Percentiles rank a stretch among this genome's conserved stretches.
phyloP scores from a whole-genome alignment of 192 early-diverging fungal genomes.

The Endogone sp. region DNA sequence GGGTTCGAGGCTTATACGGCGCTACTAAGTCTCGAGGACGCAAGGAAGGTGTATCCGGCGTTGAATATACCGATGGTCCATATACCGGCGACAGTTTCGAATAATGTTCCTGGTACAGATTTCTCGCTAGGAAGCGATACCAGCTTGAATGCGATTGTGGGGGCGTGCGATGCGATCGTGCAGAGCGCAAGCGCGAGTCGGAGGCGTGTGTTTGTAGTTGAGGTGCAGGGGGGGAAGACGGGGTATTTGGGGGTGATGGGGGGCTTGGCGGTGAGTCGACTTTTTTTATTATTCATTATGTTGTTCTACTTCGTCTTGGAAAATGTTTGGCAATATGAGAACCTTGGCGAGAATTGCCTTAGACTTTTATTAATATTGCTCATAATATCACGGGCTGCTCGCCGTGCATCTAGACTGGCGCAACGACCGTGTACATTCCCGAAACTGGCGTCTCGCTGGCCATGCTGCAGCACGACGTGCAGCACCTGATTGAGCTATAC shows the following conservation, averaged over 20 bases:
- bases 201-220: slow-evolving; percentile 93
- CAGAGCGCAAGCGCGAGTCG: slow-evolving; percentile 87
- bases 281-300: not conserved
- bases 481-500: slow-evolving; percentile 78
- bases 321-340: no score
- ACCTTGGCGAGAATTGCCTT: not conserved
- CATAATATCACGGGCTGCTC: slow-evolving; percentile 1
- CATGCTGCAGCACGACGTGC: slow-evolving; percentile 79
- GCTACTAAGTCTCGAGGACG: slow-evolving; percentile 64
- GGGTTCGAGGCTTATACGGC: slow-evolving; percentile 94
- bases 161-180: slow-evolving; percentile 86
- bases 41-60: slow-evolving; percentile 79
- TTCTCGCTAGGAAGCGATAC: slow-evolving; percentile 94
- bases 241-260: slow-evolving; percentile 89
- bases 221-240: slow-evolving; percentile 94
- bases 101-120: slow-evolving; percentile 98
- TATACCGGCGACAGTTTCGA: slow-evolving; percentile 93
- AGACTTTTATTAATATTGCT: no score
- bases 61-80: slow-evolving; percentile 92
- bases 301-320: not conserved
- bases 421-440: slow-evolving; percentile 90
- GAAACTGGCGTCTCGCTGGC: slow-evolving; percentile 83
- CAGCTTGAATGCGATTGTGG: slow-evolving; percentile 90
- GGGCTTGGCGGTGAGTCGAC: slow-evolving; percentile 57
- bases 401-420: slow-evolving; percentile 51